These are phyloP conservation scores for Isochrysis galbana DNA, from an alignment of 78 protist genomes.

Conservation along the genomic window DNA sequence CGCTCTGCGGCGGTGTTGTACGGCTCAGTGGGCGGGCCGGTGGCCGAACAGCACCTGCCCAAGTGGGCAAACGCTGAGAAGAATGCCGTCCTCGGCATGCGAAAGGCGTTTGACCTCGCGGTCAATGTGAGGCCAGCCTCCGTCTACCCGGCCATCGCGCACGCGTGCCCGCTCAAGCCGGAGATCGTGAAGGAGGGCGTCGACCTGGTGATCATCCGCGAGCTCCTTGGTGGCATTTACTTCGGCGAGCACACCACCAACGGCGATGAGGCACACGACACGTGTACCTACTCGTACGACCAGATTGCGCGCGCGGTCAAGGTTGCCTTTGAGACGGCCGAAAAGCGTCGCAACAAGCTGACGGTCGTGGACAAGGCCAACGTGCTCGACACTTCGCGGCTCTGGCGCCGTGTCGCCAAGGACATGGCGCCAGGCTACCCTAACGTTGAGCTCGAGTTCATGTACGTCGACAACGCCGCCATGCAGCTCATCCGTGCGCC, in stretches of 20 bases:
- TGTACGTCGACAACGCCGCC: constrained; percentile 39
- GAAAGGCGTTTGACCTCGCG: constrained; percentile 34
- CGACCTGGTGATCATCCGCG: constrained; percentile 5
- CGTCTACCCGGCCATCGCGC: constrained; percentile 27
- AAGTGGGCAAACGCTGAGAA: constrained; percentile 34
- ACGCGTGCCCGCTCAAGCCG: not conserved
- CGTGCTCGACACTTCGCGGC: constrained; percentile 35
- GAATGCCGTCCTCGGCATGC: constrained; percentile 35
- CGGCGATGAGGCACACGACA: constrained; percentile 26
- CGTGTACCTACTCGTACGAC: not conserved
- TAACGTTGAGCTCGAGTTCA: constrained; percentile 27
- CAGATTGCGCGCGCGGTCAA: not conserved
- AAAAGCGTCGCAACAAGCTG: not conserved
- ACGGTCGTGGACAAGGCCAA: constrained; percentile 52
- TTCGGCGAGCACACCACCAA: constrained; percentile 24
- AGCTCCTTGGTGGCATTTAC: constrained; percentile 21
- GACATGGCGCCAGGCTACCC: not conserved
- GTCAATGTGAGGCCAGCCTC: constrained; percentile 31
- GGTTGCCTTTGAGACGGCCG: constrained; percentile 28
- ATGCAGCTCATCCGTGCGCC: constrained; percentile 21
- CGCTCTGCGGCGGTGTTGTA: constrained; percentile 9
- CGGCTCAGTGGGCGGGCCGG: constrained; percentile 50
- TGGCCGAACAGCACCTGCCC: constrained; percentile 5
- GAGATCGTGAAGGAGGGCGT: constrained; percentile 29
- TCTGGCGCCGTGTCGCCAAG: constrained; percentile 19